A percentile compares a stretch with the other conserved stretches of the same genome.
These are phyloP conservation scores for Phyllosticta citrichinensis DNA, from an alignment of 2,329 filamentous ascomycete species.

Conservation along the genomic window DNA sequence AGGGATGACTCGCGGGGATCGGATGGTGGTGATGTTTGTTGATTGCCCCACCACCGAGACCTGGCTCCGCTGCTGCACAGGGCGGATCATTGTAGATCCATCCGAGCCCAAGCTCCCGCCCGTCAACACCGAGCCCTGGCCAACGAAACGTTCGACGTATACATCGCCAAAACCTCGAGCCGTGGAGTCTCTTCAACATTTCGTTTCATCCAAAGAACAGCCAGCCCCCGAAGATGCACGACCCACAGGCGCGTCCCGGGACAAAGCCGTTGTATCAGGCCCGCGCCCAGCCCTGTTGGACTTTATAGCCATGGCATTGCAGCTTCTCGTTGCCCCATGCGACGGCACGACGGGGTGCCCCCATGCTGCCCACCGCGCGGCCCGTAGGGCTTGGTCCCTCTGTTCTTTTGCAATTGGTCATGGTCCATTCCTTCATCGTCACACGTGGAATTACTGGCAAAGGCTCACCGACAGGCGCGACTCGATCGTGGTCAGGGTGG, in stretches of 20 bases:
- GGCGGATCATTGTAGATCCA: not conserved
- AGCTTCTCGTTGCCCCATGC: slow-evolving; percentile 6
- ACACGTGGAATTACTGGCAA: slow-evolving; percentile 4
- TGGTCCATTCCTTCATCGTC: not conserved
- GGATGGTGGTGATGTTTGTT: not conserved
- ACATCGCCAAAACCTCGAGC: not conserved
- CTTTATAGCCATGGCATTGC: not conserved
- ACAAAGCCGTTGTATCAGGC: not conserved
- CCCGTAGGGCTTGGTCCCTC: not conserved
- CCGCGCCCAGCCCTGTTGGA: not conserved
- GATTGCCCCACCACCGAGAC: not conserved
- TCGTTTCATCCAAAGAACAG: not conserved
- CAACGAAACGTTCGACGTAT: too few species aligned
- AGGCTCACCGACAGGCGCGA: not conserved
- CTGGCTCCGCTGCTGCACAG: not conserved
- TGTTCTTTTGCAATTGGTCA: slow-evolving; percentile 2
- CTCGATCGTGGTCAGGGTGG: not conserved
- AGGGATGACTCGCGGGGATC: not conserved
- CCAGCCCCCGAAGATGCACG: not conserved
- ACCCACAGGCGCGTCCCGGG: not conserved
- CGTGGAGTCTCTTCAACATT: not conserved
- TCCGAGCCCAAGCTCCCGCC: too few species aligned
- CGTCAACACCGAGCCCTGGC: too few species aligned
- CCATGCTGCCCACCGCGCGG: slow-evolving; percentile 7
- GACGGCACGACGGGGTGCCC: slow-evolving; percentile 2